These are phyloP conservation scores for Corylus americana DNA, from an alignment of 306 rosid genomes.

Conservation along the genomic window DNA sequence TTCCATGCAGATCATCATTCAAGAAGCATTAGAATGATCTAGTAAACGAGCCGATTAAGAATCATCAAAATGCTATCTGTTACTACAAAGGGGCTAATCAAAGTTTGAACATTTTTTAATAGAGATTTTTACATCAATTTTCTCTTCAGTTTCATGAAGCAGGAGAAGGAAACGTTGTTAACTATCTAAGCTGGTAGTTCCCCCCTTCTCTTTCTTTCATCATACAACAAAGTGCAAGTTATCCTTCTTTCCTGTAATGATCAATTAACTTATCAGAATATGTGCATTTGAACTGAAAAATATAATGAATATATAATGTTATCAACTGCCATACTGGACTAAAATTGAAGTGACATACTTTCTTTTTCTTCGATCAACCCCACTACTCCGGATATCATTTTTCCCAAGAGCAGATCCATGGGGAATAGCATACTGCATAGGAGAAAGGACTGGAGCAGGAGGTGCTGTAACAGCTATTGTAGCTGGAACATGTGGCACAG, in stretches of 20 bases:
- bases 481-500: constrained; percentile 61
- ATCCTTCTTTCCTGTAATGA: constrained; percentile 53
- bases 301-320: background rate
- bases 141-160: constrained; percentile 5
- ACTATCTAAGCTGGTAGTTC: constrained; percentile 28
- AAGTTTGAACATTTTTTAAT: background rate
- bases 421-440: constrained; percentile 73
- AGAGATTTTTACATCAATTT: background rate
- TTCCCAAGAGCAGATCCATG: constrained; percentile 63
- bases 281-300: background rate
- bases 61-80: background rate
- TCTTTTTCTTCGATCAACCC: constrained; percentile 84
- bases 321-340: background rate
- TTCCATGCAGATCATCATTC: constrained; percentile 1
- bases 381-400: constrained; percentile 68
- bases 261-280: constrained; percentile 16
- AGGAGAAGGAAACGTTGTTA: constrained; percentile 6
- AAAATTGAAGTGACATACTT: constrained; percentile 39
- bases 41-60: background rate
- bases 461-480: constrained; percentile 46
- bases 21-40: background rate
- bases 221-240: constrained; percentile 18
- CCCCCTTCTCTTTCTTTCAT: constrained; percentile 25
- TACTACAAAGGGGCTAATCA: background rate
- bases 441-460: constrained; percentile 63